Base-by-base conservation (phyloP, 192 early-diverging fungal species). In the Backusella liffmaniae region DNA sequence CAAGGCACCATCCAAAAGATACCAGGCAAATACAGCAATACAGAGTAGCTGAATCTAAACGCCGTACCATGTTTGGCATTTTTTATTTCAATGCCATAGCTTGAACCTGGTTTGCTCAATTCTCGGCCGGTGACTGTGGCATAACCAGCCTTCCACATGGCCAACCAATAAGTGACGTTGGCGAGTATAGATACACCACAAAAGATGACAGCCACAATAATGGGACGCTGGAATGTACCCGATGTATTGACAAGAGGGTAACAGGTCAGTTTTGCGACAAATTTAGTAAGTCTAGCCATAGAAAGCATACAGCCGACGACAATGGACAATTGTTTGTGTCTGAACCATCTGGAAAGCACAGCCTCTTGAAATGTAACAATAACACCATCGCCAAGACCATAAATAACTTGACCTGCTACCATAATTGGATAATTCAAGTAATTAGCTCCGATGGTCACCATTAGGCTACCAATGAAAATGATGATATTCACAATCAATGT, bases 301-400 rank as follows among this genome's bases (percentile, higher is more conserved):
- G 90, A 87, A 29, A 94, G 82, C 68, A 90, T 86, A 56, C 88
- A 73, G 5, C 89, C 92, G 62, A 94, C 84, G 9, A 91, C 90
- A 30, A 92, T 80, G 0, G 89, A 87, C 42, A 94, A 84, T 0
- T 89, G 86, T 46, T 88, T 87, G 74, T 91, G 88, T 56, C 85
- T 86, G 76, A 94, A 94, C 85, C 91, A 93, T 84, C 90, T 87
- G 4, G 89, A 87, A 35, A 92, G 83, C 9, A 94, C 91, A 0
- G 92, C 91, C 72, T 94, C 92, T 79, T 94, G 92, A 34, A 92
- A 90, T 9, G 91, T 90, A 0, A 89, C 88, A 73, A 94, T 90
- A 15, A 91, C 85, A 0, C 90, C 92, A 8, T 87, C 89, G 13
- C 93, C 93, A 10, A 93, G 84, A 8, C 93, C 91, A 66, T 80